phyloP scores from a whole-genome alignment of 2,329 filamentous ascomycete genomes.

The Karstenula rhodostoma region DNA sequence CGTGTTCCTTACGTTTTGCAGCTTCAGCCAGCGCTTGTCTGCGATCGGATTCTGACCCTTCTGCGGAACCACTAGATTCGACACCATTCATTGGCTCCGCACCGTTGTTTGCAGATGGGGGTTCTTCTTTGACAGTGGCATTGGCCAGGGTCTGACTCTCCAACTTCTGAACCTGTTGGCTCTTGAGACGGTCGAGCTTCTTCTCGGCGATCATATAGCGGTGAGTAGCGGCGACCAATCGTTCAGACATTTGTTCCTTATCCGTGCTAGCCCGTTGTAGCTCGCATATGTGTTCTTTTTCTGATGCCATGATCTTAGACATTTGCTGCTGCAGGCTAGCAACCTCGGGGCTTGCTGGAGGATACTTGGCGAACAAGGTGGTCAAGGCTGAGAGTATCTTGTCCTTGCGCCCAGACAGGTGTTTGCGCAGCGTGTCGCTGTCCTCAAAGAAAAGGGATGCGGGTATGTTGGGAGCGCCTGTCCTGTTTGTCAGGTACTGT shows the following conservation, averaged over 20 bases:
- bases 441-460: slow-evolving; percentile 65
- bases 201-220: slow-evolving; percentile 96
- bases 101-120: slow-evolving; percentile 59
- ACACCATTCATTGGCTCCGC: slow-evolving; percentile 64
- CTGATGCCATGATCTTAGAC: slow-evolving; percentile 75
- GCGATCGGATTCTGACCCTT: slow-evolving; percentile 77
- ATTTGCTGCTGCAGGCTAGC: slow-evolving; percentile 78
- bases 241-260: slow-evolving; percentile 84
- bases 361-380: slow-evolving; percentile 66
- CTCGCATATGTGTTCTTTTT: slow-evolving; percentile 82
- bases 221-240: slow-evolving; percentile 86
- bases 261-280: slow-evolving; percentile 78
- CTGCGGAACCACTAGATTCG: slow-evolving; percentile 64
- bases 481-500: slow-evolving; percentile 18
- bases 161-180: slow-evolving; percentile 86
- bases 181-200: slow-evolving; percentile 88
- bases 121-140: slow-evolving; percentile 43
- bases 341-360: slow-evolving; percentile 70
- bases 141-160: slow-evolving; percentile 76
- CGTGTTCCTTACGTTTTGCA: slow-evolving; percentile 86
- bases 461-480: slow-evolving; percentile 53
- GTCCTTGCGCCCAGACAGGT: slow-evolving; percentile 78
- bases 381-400: slow-evolving; percentile 79
- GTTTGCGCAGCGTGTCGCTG: slow-evolving; percentile 73
- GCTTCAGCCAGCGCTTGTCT: slow-evolving; percentile 79